Evolutionary conservation across 1,284 basidiomycete species (phyloP).

Genomic region (Tylopilus orsonianus): DNA sequence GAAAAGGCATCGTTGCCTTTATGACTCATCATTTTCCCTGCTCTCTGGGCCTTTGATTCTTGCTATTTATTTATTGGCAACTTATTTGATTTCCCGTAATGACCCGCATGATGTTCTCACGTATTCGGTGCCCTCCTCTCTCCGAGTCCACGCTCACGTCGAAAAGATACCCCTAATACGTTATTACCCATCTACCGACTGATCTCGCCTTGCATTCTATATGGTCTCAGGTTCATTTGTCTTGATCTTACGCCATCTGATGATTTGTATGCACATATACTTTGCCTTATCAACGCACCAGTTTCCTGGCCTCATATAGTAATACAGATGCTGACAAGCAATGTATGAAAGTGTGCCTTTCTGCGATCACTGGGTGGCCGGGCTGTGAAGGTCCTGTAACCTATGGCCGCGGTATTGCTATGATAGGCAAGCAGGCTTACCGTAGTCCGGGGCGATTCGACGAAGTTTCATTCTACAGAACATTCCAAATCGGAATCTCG

Average conservation of each 20-base stretch:
- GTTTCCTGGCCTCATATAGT: slow-evolving; percentile 5
- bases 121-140: slow-evolving; percentile 12
- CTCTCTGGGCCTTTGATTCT: slow-evolving; percentile 14
- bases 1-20: slow-evolving; percentile 45
- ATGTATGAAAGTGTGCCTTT: slow-evolving; percentile 15
- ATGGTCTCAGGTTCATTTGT: slow-evolving; percentile 9
- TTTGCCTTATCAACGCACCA: slow-evolving; percentile 14
- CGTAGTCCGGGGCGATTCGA: slow-evolving; percentile 5
- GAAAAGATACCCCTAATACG: slow-evolving; percentile 35
- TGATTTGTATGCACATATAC: slow-evolving; percentile 32
- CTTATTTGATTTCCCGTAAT: slow-evolving; percentile 27
- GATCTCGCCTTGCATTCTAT: slow-evolving; percentile 15
- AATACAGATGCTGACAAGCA: slow-evolving; percentile 11
- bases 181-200: slow-evolving; percentile 34
- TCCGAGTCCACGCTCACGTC: slow-evolving; percentile 12
- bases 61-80: slow-evolving; percentile 26
- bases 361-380: slow-evolving; percentile 13
- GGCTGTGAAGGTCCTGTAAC: slow-evolving; percentile 10
- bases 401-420: slow-evolving; percentile 13
- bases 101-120: slow-evolving; percentile 25
- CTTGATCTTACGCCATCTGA: slow-evolving; percentile 28
- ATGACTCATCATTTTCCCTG: slow-evolving; percentile 16
- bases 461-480: slow-evolving; percentile 27
- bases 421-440: slow-evolving; percentile 16
- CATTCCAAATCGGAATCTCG: slow-evolving; percentile 31